Evolutionary conservation across 23 red algal genomes (phyloP).

Genomic region (Pyropia haitanensis): DNA sequence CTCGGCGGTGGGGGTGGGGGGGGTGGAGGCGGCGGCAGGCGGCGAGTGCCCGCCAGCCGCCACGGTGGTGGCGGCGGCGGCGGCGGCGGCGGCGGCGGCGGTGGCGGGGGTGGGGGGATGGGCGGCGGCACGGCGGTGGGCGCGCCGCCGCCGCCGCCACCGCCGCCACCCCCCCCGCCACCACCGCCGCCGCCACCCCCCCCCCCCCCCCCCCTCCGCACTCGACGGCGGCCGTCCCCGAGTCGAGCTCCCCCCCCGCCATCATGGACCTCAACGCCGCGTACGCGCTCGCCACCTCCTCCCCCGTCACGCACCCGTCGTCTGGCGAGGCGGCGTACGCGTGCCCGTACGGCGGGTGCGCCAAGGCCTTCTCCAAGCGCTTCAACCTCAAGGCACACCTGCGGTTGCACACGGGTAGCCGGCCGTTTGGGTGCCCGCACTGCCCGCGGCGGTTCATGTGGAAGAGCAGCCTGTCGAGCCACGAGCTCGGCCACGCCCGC

Average conservation of each 20-base stretch:
- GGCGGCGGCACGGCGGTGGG: neutral
- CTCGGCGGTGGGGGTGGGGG: neutral
- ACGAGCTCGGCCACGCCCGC: constrained; percentile 35
- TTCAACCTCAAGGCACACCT: constrained; percentile 77
- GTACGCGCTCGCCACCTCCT: too few relatives aligned
- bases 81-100: neutral
- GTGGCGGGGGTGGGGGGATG: neutral
- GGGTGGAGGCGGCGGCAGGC: neutral
- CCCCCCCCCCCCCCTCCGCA: too few relatives aligned
- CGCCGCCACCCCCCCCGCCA: too few relatives aligned
- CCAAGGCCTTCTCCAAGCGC: constrained; percentile 48
- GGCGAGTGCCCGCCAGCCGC: constrained; percentile 3
- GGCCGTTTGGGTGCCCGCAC: constrained; percentile 36
- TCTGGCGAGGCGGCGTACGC: constrained; percentile 20
- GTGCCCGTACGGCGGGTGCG: constrained; percentile 59
- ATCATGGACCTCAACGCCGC: too few relatives aligned
- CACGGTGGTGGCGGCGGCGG: neutral
- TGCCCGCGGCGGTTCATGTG: constrained; percentile 49
- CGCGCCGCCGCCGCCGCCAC: too few relatives aligned
- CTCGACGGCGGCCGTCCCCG: too few relatives aligned
- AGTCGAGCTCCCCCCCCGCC: too few relatives aligned
- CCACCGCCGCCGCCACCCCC: too few relatives aligned
- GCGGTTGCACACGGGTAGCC: constrained; percentile 58
- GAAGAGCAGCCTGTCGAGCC: constrained; percentile 46
- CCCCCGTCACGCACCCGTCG: too few relatives aligned